Percentiles rank a stretch among this genome's conserved stretches.
These are phyloP conservation scores for Trichosporon sp. DNA, from an alignment of 1,284 basidiomycete genomes.

Conservation along the genomic window DNA sequence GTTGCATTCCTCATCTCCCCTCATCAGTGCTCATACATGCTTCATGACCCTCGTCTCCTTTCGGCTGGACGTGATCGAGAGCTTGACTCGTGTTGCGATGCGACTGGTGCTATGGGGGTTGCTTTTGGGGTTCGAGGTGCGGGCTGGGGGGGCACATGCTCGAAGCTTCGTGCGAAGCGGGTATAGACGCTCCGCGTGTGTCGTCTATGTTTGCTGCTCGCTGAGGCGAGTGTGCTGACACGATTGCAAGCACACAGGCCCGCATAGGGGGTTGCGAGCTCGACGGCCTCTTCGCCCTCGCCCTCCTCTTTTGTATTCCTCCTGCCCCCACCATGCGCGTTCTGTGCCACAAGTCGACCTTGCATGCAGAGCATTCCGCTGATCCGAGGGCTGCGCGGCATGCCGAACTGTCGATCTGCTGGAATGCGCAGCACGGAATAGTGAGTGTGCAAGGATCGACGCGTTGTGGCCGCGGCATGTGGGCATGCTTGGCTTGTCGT, in stretches of 20 bases:
- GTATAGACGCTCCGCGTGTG: not conserved
- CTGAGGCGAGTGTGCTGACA: not conserved
- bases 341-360: too few species aligned
- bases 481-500: not conserved
- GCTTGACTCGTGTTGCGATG: not conserved
- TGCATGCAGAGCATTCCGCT: not conserved
- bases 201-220: not conserved
- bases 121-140: not conserved
- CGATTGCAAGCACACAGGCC: too few species aligned
- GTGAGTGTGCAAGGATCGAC: too few species aligned
- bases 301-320: not conserved
- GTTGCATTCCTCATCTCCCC: not conserved
- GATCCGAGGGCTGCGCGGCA: not conserved
- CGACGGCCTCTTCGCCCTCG: too few species aligned
- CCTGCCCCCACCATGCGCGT: not conserved
- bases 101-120: not conserved
- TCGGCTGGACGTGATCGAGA: not conserved
- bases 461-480: not conserved
- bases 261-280: too few species aligned
- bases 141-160: not conserved
- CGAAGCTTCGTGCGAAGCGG: not conserved
- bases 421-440: not conserved
- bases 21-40: not conserved
- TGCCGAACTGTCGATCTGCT: not conserved
- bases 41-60: not conserved